Percentiles rank a stretch among this genome's conserved stretches.
Evolutionary conservation across 257 asterid species (phyloP).

Genomic region (Ajuga chamaepitys): DNA sequence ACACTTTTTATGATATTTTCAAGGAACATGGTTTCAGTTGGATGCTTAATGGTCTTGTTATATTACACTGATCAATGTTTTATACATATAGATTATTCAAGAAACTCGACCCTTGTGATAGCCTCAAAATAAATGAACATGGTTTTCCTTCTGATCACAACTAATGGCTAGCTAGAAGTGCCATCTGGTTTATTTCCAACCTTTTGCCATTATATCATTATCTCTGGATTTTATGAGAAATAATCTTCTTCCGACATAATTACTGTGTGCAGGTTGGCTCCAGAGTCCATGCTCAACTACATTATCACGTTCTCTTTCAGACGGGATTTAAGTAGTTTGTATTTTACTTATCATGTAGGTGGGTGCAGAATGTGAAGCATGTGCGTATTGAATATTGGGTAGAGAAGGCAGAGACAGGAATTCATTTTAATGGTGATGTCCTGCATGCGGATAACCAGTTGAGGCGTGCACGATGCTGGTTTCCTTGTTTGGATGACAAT

Average conservation of each 20-base stretch:
- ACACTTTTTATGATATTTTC: neutral
- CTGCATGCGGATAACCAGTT: constrained; percentile 88
- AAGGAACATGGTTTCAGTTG: neutral
- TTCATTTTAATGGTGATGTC: constrained; percentile 72
- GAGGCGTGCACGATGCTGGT: constrained; percentile 99
- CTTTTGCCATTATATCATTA: neutral
- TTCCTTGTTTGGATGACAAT: constrained; percentile 97
- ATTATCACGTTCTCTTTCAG: constrained; percentile 11
- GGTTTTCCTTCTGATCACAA: neutral
- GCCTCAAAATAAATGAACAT: neutral
- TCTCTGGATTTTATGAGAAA: neutral
- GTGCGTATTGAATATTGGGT: constrained; percentile 94
- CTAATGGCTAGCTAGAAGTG: constrained; percentile 2
- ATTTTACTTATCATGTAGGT: constrained; percentile 52
- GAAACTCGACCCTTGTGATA: neutral
- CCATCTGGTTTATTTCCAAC: neutral
- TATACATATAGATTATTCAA: neutral
- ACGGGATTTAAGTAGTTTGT: constrained; percentile 25
- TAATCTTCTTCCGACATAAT: neutral
- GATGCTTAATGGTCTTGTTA: constrained; percentile 1
- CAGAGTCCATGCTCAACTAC: neutral
- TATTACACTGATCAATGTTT: constrained; percentile 4
- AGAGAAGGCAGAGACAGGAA: constrained; percentile 96
- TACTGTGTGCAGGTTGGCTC: neutral
- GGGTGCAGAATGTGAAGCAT: constrained; percentile 67